A percentile compares a stretch with the other conserved stretches of the same genome.
These are phyloP conservation scores for Colletotrichum falcatum DNA, from an alignment of 2,329 filamentous ascomycete genomes.

Conservation along the genomic window DNA sequence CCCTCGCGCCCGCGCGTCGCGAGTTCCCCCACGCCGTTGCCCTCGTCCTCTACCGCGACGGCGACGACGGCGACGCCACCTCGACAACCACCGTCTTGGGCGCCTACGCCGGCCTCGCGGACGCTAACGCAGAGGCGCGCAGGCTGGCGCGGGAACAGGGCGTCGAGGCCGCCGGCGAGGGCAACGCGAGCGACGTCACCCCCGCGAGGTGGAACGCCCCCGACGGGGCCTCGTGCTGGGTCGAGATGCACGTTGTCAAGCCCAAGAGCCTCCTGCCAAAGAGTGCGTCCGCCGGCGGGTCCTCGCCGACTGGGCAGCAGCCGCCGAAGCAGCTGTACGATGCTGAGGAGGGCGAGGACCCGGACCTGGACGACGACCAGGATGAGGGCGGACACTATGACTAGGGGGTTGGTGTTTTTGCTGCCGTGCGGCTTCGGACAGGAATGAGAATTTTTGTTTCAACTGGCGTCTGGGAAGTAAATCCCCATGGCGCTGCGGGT, in stretches of 20 bases:
- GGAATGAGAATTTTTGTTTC: not conserved
- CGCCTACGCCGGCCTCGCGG: slow-evolving; percentile 50
- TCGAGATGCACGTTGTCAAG: slow-evolving; percentile 51
- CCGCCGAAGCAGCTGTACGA: slow-evolving; percentile 48
- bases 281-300: not conserved
- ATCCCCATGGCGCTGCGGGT: not conserved
- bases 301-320: slow-evolving; percentile 27
- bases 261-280: slow-evolving; percentile 40
- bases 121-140: slow-evolving; percentile 52
- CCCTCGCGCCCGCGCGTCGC: slow-evolving; percentile 24
- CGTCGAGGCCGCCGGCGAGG: slow-evolving; percentile 7
- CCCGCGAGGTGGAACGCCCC: slow-evolving; percentile 52
- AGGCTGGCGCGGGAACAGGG: slow-evolving; percentile 46
- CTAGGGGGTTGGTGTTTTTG: not conserved
- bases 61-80: slow-evolving; percentile 33
- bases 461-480: not conserved
- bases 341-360: slow-evolving; percentile 51
- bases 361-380: slow-evolving; percentile 45
- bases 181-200: slow-evolving; percentile 42
- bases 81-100: slow-evolving; percentile 46
- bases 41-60: slow-evolving; percentile 50
- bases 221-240: slow-evolving; percentile 53
- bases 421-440: not conserved
- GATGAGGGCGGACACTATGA: slow-evolving; percentile 40
- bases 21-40: slow-evolving; percentile 45